phyloP scores from a whole-genome alignment of 352 stramenopile genomes.

The Globisporangium emineosum region DNA sequence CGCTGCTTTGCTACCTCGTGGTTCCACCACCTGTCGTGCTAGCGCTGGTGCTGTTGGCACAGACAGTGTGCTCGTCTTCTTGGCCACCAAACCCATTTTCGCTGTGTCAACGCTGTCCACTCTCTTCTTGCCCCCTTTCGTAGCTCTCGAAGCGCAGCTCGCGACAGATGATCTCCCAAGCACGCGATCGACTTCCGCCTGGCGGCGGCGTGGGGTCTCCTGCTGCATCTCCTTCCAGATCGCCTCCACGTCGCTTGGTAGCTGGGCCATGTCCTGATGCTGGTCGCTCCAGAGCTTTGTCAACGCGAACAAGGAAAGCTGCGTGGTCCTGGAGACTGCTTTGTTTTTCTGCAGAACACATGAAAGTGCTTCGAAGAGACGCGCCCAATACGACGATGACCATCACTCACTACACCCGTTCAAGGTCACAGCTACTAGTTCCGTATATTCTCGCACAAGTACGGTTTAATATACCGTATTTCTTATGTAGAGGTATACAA shows the following conservation, averaged over 20 bases:
- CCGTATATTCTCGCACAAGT: background rate
- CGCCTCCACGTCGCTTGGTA: constrained; percentile 25
- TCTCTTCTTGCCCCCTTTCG: constrained; percentile 4
- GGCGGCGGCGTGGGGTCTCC: constrained; percentile 15
- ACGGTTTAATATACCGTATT: background rate
- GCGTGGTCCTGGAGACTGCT: no score
- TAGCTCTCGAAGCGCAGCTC: constrained; percentile 8
- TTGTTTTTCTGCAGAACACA: no score
- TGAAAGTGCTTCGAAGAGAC: no score
- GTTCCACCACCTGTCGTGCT: background rate
- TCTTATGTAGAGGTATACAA: no score
- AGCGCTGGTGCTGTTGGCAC: background rate
- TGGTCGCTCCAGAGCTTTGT: background rate
- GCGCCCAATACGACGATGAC: no score
- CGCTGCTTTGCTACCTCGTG: background rate
- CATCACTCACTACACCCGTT: background rate
- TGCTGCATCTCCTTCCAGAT: constrained; percentile 52
- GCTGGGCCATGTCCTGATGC: background rate
- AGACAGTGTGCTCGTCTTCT: background rate
- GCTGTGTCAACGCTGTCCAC: no score
- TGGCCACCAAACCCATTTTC: background rate
- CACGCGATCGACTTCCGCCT: constrained; percentile 27
- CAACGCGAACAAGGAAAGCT: background rate
- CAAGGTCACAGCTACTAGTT: background rate
- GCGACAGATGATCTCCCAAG: constrained; percentile 49